Base-by-base conservation (phyloP, 495 filamentous ascomycete genomes). In the Darksidea phi region DNA sequence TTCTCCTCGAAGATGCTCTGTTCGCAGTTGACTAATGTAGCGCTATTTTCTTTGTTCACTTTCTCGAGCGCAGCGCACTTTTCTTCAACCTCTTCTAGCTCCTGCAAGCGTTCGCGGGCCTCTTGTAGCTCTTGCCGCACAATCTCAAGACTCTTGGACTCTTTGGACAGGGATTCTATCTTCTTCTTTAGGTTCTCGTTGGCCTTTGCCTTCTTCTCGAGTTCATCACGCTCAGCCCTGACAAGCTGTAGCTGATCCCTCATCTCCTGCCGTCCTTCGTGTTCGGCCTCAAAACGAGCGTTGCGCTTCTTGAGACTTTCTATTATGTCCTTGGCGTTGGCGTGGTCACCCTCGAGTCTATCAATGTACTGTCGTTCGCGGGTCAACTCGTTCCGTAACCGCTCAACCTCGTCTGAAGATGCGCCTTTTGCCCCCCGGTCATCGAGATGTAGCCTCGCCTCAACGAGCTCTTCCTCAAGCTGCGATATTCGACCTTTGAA, bases 151-250 rank as follows among this genome's bases (percentile, higher is more conserved):
- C 25, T 57, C 24, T 67, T 71, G 15, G 67, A 68, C 41, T 85
- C 75, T 53, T 86, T 78, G 45, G 84, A 83, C 15, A 88, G 77
- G 11, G 77, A 73, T 54, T 83, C 78, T 55, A 89, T 86, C 69
- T 91, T 88, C 70, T 84, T 87, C 72, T 90, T 84, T 42, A 89
- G 76, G 54, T 82, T 82, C 61, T 87, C 82, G 61, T 84, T 86
- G 34, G 84, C 81, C 69, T 92, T 95, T 24, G 89, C 87, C 70
- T 89, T 90, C 72, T 88, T 87, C n/a, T 81, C 77, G 7, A 93
- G 80, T 59, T 90, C 84, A 54, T 87, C 86, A 37, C 86, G 84
- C 50, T 91, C 86, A 17, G 82, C 84, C 58, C 85, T 86, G 37
- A 93, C 79, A 57, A 89, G 82, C 48, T 82, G 77, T 34, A 86